Evolutionary conservation across 169 alveolate species (phyloP), one percentile per base, ranked within the genome.

Genomic region (Amoebophrya sp.): DNA sequence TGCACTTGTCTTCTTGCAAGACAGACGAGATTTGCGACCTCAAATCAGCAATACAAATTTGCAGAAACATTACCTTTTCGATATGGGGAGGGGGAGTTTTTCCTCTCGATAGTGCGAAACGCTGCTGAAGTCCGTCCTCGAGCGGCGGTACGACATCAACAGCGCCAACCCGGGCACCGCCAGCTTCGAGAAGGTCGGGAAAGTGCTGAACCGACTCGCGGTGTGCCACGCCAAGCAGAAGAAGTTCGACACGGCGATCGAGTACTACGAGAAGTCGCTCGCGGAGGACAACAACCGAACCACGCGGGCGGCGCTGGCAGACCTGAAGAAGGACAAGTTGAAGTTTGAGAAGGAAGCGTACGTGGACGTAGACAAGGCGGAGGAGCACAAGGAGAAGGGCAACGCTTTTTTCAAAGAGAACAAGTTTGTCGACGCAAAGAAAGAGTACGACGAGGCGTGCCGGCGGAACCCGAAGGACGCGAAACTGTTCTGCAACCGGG

Each of bases 371-470:
- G 98, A 93, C 91, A 93, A 95, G 91, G 99, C 99, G n/a, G 99
- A 98, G 94, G 97, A 97, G 91, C 98, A 97, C 92, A 94, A 97
- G 38, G 97, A 94, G 77, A 94, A 95, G 94, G 95, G 94, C 32
- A 98, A 98, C 92, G 97, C 95, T 40, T 95, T 95, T 90, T 98
- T 97, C 94, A 96, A 97, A 94, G 95, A 93, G 90, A 97, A 97
- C 66, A 96, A 98, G 90, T 98, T 94, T 95, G 99, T 99, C 0
- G 98, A 96, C 39, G 99, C 99, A 40, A 96, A 97, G 89, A 95
- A 97, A 96, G 99, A 97, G 91, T 99, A 98, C 94, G 99, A 97
- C 92, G 99, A 98, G 94, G 99, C 99, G 29, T 96, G 98, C 89
- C 96, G 95, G 93, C 95, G 99, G 92, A 98, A 98, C 94, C 99